Base-by-base conservation (phyloP, 345 rosid species). In the Xanthoceras sorbifolium region DNA sequence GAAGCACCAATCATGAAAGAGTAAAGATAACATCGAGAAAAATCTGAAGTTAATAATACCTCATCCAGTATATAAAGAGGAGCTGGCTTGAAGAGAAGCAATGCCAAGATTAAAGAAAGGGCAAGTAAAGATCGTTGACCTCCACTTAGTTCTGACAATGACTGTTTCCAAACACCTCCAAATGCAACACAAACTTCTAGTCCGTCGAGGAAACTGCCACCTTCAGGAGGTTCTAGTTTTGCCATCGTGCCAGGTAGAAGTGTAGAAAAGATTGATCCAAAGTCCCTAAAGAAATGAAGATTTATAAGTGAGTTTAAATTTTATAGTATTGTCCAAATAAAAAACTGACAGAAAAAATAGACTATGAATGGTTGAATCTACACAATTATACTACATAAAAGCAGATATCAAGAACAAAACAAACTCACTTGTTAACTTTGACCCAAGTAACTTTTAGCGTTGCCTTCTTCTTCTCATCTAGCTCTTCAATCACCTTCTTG, bases 41-140 rank as follows among this genome's bases (percentile, higher is more conserved):
- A n/a, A n/a, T n/a, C n/a, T n/a, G n/a, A 76, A 72, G 3, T 14
- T 18, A 29, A 42, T 15, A 79, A 80, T 84, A 93, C 98, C 97
- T 96, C 99, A 62, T 96, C 99, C 32, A 96, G 86, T 67, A 96
- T 96, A 76, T 96, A 96, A 32, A 96, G 97, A 14, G 99, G 98
- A 81, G 99, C 99, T 20, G 99, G 98, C 82, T 93, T 96, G 86
- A 96, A 96, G 74, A 92, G 97, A 75, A 96, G 97, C 79, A 96
- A 82, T 65, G 99, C 99, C 83, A 96, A 85, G 79, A 94, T 94
- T 60, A 94, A 81, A 67, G 98, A 94, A 42, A 94, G 97, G 61
- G 98, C 98, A n/a, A 94, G 91, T 40, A 94, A 84, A 82, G 98
- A 93, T 69, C 98, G 82, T 80, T 94, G 98, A 46, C 98, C 98